These are phyloP conservation scores for Thelephora aurantiotincta DNA, from an alignment of 768 basidiomycete species.

Conservation along the genomic window DNA sequence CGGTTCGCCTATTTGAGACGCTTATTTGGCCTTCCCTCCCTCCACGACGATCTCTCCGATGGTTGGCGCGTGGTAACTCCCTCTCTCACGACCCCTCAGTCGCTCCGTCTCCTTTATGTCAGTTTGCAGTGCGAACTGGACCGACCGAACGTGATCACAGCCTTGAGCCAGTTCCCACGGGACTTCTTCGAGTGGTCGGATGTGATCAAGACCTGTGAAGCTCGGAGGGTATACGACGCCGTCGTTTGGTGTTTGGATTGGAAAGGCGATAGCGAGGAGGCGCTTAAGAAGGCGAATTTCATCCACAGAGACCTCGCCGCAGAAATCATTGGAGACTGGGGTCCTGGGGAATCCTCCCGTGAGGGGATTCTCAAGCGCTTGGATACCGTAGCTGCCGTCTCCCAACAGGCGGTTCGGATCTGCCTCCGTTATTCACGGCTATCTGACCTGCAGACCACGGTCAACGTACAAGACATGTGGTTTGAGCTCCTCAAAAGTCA, in stretches of 20 bases:
- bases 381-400: conserved; percentile 40
- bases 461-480: conserved; percentile 74
- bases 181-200: conserved; percentile 41
- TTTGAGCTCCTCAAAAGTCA: conserved; percentile 74
- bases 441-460: conserved; percentile 22
- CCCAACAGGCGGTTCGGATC: conserved; percentile 45
- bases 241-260: conserved; percentile 70
- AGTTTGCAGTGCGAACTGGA: conserved; percentile 61
- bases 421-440: conserved; percentile 54
- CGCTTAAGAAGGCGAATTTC: conserved; percentile 49
- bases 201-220: conserved; percentile 52
- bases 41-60: conserved; percentile 25
- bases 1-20: conserved; percentile 68
- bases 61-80: conserved; percentile 15
- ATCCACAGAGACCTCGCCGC: conserved; percentile 41
- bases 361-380: conserved; percentile 18
- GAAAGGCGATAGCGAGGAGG: conserved; percentile 44
- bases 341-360: not conserved
- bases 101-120: conserved; percentile 50
- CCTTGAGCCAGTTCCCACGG: conserved; percentile 39
- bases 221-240: conserved; percentile 51
- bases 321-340: conserved; percentile 17
- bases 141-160: conserved; percentile 45
- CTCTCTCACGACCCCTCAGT: conserved; percentile 30
- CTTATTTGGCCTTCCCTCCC: conserved; percentile 43